Percentiles rank a stretch among this genome's conserved stretches.
phyloP scores from a whole-genome alignment of 148 eudicot species.

The Spergularia bocconei region DNA sequence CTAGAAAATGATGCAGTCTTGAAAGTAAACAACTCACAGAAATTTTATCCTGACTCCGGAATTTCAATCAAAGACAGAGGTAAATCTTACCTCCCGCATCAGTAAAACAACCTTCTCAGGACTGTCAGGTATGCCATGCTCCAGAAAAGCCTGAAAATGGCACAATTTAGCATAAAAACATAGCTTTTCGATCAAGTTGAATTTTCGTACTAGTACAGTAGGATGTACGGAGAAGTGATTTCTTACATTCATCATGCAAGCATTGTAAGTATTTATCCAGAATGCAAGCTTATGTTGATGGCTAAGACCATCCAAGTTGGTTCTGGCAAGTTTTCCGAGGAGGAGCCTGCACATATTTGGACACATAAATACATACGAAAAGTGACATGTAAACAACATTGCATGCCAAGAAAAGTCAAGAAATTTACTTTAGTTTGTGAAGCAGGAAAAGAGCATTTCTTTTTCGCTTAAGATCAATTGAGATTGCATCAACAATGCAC shows the following conservation, averaged over 20 bases:
- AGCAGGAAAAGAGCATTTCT: constrained; percentile 67
- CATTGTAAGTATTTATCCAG: constrained; percentile 92
- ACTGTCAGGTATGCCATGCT: constrained; percentile 78
- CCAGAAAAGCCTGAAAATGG: constrained; percentile 67
- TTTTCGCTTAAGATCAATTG: constrained; percentile 63
- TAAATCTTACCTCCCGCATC: constrained; percentile 67
- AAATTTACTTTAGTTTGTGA: constrained; percentile 74
- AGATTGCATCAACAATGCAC: constrained; percentile 51
- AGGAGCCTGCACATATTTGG: constrained; percentile 51
- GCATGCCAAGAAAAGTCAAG: neutral
- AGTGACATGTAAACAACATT: neutral
- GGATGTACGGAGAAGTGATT: neutral
- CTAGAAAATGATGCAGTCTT: too few relatives aligned
- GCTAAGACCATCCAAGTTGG: constrained; percentile 67
- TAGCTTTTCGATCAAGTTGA: neutral
- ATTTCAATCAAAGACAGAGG: neutral
- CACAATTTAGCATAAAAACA: constrained; percentile 1
- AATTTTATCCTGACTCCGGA: neutral
- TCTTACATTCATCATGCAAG: constrained; percentile 97
- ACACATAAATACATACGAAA: constrained; percentile 2
- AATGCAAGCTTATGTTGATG: constrained; percentile 97
- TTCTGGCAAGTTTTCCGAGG: constrained; percentile 63
- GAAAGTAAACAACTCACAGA: too few relatives aligned
- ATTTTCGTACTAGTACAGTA: neutral
- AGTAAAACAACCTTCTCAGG: constrained; percentile 66